These are phyloP conservation scores for Pythium rhizo-oryzae DNA, from an alignment of 352 stramenopile species.

Conservation along the genomic window DNA sequence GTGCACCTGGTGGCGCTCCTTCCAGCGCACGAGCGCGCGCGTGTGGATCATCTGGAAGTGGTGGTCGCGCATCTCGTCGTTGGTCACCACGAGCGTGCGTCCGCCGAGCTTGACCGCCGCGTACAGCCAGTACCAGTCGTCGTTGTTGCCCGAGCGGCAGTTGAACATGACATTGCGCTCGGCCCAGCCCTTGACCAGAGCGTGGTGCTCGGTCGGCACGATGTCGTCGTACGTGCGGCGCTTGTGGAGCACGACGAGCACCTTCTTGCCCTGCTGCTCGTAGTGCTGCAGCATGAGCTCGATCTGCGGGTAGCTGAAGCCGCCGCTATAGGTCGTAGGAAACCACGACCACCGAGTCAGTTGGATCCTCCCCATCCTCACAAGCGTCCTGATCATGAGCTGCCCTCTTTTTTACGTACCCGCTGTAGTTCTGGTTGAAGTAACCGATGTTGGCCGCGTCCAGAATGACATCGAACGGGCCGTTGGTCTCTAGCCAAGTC, in stretches of 20 bases:
- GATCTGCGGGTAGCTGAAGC: conserved; percentile 97
- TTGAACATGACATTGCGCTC: conserved; percentile 89
- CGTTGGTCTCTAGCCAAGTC: conserved; percentile 66
- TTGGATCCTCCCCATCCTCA: neutral
- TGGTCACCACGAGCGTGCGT: conserved; percentile 92
- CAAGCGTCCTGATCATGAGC: neutral
- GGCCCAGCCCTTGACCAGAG: conserved; percentile 81
- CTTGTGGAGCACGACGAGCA: conserved; percentile 96
- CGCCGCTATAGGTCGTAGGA: conserved; percentile 49
- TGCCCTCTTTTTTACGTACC: conserved; percentile 36
- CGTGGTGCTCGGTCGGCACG: conserved; percentile 73
- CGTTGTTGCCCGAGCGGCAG: conserved; percentile 95
- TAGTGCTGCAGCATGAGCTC: conserved; percentile 93
- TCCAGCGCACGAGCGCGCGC: conserved; percentile 95
- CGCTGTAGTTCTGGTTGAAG: conserved; percentile 97
- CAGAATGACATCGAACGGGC: conserved; percentile 93
- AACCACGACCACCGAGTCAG: conserved; percentile 4
- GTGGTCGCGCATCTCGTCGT: conserved; percentile 99
- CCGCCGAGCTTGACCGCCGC: conserved; percentile 87
- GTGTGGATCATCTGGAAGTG: conserved; percentile 99
- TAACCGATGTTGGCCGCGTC: conserved; percentile 99
- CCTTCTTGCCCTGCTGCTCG: conserved; percentile 78
- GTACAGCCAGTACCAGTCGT: conserved; percentile 99
- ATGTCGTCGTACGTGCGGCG: conserved; percentile 92
- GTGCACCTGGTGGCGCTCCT: conserved; percentile 96